These are phyloP conservation scores for Pseudocercospora musae DNA, from an alignment of 2,329 filamentous ascomycete species.

Conservation along the genomic window DNA sequence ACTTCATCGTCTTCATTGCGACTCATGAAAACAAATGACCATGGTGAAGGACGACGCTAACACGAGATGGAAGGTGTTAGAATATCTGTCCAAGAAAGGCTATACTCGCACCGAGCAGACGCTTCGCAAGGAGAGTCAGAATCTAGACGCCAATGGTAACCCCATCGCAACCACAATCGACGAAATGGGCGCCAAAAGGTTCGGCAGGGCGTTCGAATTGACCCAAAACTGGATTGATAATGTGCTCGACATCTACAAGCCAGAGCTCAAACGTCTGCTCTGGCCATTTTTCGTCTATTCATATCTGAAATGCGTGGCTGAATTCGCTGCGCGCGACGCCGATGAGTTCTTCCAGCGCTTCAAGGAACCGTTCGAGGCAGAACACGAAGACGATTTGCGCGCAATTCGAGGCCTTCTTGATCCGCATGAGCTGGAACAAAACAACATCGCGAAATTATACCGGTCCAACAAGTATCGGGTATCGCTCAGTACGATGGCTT, in stretches of 20 bases:
- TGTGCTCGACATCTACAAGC: constrained; percentile 91
- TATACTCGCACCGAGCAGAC: constrained; percentile 91
- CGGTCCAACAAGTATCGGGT: constrained; percentile 83
- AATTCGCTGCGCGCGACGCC: constrained; percentile 69
- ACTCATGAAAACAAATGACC: not conserved
- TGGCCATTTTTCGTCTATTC: constrained; percentile 97
- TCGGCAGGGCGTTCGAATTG: constrained; percentile 62
- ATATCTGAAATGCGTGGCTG: constrained; percentile 73
- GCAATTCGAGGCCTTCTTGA: constrained; percentile 70
- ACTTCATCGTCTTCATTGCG: not conserved
- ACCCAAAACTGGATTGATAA: constrained; percentile 73
- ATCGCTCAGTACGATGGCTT: constrained; percentile 81
- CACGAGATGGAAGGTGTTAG: constrained; percentile 63
- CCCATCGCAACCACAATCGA: constrained; percentile 65
- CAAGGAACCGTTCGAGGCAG: constrained; percentile 66
- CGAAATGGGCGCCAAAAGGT: constrained; percentile 71
- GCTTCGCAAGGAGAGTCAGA: constrained; percentile 83
- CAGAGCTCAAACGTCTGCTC: constrained; percentile 79
- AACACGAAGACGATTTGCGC: constrained; percentile 77
- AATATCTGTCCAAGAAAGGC: constrained; percentile 93
- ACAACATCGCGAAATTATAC: constrained; percentile 76
- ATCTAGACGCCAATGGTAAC: constrained; percentile 75
- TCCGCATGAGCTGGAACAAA: constrained; percentile 74
- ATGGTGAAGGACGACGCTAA: constrained; percentile 16
- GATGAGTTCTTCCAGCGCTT: constrained; percentile 70